Base-by-base conservation (phyloP, 2,329 filamentous ascomycete species). In the Phialophora macrospora region DNA sequence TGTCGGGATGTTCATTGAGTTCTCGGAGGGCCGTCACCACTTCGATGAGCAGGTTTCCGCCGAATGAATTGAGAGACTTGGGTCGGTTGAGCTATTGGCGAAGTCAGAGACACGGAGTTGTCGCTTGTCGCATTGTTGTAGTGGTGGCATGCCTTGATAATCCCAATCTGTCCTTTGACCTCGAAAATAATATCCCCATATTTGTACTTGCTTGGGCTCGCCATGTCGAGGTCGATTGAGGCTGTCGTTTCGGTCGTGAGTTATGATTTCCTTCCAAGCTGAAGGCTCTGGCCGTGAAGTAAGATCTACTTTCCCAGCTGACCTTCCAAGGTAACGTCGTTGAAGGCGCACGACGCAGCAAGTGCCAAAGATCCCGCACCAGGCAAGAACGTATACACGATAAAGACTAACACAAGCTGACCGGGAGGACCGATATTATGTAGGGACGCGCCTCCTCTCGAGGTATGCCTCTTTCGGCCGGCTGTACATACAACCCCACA, bases 41-140 rank as follows among this genome's bases (percentile, higher is more conserved):
- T 55, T 83, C 80, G 4, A 74, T 52, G 54, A 82, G 76, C 6
- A 84, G 65, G 58, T 78, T 80, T 14, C 80, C 80, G 44, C 80
- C 80, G 57, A 83, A 83, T 1, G 81, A 77, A 72, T 83, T 83
- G 48, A 83, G 77, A 2, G 75, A 72, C 69, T 80, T 80, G 11
- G 82, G 81, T 2, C 82, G 78, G 72, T 83, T 83, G 72, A 84
- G 78, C 80, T 71, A 30, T 20, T 30, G 32, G 55, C 38, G 22
- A 49, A 41, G 61, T 57, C 20, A 63, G 61, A 55, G 34, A 54
- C 22, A n/a, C 8, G 24, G 26, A 41, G 44, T 20, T 24, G 4
- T 22, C 17, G 14, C 9, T 12, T 7, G n/a, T 32, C 30, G 17
- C 52, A 5, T 11, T 11, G n/a, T 49, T 26, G 24, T n/a, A n/a